These are phyloP conservation scores for Sugiyamaella novakii DNA, from an alignment of 1,139 yeast genomes.

Conservation along the genomic window DNA sequence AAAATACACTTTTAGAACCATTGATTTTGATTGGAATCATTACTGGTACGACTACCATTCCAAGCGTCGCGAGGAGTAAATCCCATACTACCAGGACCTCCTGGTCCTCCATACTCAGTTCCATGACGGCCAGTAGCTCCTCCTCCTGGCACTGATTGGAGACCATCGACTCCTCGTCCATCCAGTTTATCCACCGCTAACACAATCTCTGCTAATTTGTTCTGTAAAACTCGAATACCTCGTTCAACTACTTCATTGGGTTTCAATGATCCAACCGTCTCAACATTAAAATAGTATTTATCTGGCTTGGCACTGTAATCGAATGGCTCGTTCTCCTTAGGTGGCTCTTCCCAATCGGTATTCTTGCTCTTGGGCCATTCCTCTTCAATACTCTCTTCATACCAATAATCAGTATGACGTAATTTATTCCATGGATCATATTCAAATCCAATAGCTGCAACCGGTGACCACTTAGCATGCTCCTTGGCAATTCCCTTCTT, in stretches of 20 bases:
- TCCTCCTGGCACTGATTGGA: constrained; percentile 9
- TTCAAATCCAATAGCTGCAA: constrained; percentile 96
- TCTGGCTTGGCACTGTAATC: constrained; percentile 83
- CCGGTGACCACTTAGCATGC: constrained; percentile 98
- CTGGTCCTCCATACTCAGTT: constrained; percentile 13
- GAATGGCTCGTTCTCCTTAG: constrained; percentile 82
- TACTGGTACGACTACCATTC: constrained; percentile 1
- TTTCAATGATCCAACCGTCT: constrained; percentile 84
- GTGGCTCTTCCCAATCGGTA: constrained; percentile 95
- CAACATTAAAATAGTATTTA: constrained; percentile 83
- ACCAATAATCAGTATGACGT: constrained; percentile 95
- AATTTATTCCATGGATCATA: constrained; percentile 99
- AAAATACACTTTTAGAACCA: constrained; percentile 21
- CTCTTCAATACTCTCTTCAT: constrained; percentile 79
- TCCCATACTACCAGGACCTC: background rate
- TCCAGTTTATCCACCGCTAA: constrained; percentile 64
- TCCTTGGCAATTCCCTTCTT: constrained; percentile 98
- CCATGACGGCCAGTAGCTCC: constrained; percentile 15
- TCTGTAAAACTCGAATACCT: constrained; percentile 81
- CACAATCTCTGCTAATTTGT: constrained; percentile 86
- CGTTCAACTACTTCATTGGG: constrained; percentile 87
- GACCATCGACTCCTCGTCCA: constrained; percentile 9
- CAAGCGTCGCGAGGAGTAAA: constrained; percentile 8
- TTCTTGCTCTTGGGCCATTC: constrained; percentile 94
- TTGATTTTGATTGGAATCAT: constrained; percentile 8